Base-by-base conservation (phyloP, 2,329 filamentous ascomycete genomes). In the Coniochaeta hoffmannii region DNA sequence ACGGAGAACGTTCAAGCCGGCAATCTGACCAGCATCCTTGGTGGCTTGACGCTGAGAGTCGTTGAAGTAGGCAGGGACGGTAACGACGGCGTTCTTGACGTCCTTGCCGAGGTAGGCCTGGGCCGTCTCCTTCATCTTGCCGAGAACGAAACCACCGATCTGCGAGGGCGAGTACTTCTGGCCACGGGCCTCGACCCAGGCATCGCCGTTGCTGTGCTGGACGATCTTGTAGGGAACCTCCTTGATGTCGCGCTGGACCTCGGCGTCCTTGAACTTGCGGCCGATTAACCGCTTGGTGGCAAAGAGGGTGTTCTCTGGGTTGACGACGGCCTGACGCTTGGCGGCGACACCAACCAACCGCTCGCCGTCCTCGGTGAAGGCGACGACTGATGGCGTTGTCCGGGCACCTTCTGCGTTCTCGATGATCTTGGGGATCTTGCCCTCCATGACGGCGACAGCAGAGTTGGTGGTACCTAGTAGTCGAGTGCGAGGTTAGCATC, bases 101-200 rank as follows among this genome's bases (percentile, higher is more conserved):
- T 85, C 84, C 81, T 91, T 96, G 76, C 88, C 85, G 63, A 96
- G 84, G 78, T 95, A 96, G 60, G 88, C 81, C 80, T 97, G 92
- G 62, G 93, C 93, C 53, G 93, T 97, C 82, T 97, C 93, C 86
- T 96, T 97, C 93, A 97, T 97, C 85, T 97, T 97, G 75, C 91
- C 87, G 67, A 97, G 84, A 63, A 97, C 82, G 75, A 97, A 96
- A 69, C 92, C 93, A 83, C 93, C 93, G 62, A 97, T 90, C 76
- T 97, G 93, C n/a, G 92, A 96, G 56, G 93, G 93, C 63, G 92
- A 97, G 82, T 97, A 97, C 75, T 92, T 96, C 76, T 97, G 86
- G 70, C 87, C 91, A 65, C 91, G 90, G 65, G 92, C 89, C 75
- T 92, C 85, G 61, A 97, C 88, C 93, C 93, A 97, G 60, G 93